Percentiles rank a stretch among this genome's conserved stretches.
Evolutionary conservation across 106 monocot species (phyloP).

Genomic region (Xerophyta viscosa): DNA sequence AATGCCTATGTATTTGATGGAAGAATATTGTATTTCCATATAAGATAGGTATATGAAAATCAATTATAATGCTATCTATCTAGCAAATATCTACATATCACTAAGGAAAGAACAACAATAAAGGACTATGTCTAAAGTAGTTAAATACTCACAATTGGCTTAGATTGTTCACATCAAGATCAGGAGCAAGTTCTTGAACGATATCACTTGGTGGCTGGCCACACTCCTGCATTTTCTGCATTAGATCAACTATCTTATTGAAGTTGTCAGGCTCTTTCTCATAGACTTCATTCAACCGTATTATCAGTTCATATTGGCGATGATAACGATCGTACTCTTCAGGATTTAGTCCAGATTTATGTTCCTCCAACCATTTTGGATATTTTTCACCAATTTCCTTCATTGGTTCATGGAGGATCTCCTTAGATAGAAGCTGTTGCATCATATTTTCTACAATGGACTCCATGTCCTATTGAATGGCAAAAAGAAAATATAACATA

Average conservation of each 20-base stretch:
- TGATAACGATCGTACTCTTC: conserved; percentile 71
- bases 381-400: conserved; percentile 89
- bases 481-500: neutral
- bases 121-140: too few relatives aligned
- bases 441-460: conserved; percentile 94
- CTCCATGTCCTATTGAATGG: conserved; percentile 67
- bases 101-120: too few relatives aligned
- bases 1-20: too few relatives aligned
- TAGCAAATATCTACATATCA: too few relatives aligned
- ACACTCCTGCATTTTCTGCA: conserved; percentile 98
- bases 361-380: conserved; percentile 84
- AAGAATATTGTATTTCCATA: too few relatives aligned
- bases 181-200: conserved; percentile 83
- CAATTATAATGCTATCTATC: too few relatives aligned
- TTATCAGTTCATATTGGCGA: conserved; percentile 61
- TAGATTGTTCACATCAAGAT: conserved; percentile 63
- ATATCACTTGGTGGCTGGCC: conserved; percentile 92
- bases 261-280: conserved; percentile 79
- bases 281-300: conserved; percentile 78
- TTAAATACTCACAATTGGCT: conserved; percentile 55
- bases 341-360: conserved; percentile 35
- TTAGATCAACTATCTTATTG: conserved; percentile 68
- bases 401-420: conserved; percentile 93
- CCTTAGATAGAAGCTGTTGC: conserved; percentile 91
- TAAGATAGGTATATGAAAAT: too few relatives aligned